These are phyloP conservation scores for Aquilaria agallochum DNA, from an alignment of 441 rosid species.

Conservation along the genomic window DNA sequence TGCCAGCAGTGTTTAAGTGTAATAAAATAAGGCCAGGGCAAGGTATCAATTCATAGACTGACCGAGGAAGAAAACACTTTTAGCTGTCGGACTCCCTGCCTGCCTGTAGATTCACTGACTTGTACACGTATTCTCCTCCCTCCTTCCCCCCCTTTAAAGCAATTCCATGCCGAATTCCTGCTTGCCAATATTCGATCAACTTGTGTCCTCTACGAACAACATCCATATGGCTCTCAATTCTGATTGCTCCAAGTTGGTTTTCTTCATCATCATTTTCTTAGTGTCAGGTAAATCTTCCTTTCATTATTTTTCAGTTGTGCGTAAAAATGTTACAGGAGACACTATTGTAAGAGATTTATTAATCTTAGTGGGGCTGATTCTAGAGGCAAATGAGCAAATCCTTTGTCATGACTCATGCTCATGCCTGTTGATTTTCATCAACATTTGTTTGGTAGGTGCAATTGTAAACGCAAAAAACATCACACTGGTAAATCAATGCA, in stretches of 20 bases:
- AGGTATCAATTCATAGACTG: too few species aligned
- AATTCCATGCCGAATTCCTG: background rate
- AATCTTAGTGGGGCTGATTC: too few species aligned
- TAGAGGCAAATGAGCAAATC: too few species aligned
- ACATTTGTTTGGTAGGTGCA: constrained; percentile 15
- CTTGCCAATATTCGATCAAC: background rate
- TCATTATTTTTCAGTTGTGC: background rate
- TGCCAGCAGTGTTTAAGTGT: too few species aligned
- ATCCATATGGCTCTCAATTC: constrained; percentile 23
- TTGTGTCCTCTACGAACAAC: too few species aligned
- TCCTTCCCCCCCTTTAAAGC: constrained; percentile 6
- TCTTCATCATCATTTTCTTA: constrained; percentile 17
- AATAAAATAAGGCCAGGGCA: too few species aligned
- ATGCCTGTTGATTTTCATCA: background rate
- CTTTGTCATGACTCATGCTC: background rate
- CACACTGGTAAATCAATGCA: constrained; percentile 48
- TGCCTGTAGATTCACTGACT: constrained; percentile 26
- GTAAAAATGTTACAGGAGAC: background rate
- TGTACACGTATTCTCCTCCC: constrained; percentile 33
- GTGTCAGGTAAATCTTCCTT: constrained; percentile 33
- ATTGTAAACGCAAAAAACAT: constrained; percentile 33
- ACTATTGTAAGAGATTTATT: too few species aligned
- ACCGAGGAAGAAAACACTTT: too few species aligned
- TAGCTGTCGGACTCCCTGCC: too few species aligned
- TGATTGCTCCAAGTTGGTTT: background rate